Conservation (phyloP, 306 rosid genomes). For the Acacia crassicarpa region DNA sequence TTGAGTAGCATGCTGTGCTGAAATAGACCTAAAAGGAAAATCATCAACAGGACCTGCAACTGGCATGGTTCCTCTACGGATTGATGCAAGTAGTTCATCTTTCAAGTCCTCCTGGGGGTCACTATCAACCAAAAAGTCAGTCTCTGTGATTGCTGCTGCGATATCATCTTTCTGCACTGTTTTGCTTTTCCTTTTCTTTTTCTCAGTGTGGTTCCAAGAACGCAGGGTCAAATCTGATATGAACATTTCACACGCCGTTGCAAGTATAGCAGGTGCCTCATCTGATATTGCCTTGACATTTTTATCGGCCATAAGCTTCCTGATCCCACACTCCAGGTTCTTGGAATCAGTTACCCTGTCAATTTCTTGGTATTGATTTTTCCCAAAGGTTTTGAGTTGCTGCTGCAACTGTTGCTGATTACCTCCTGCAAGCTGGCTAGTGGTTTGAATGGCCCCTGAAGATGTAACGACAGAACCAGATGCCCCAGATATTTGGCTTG, state of each 20-base stretch:
- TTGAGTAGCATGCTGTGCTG: conserved; percentile 49
- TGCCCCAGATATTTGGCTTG: too few relatives aligned
- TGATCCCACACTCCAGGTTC: conserved; percentile 52
- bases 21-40: conserved; percentile 50
- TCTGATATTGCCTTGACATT: conserved; percentile 79
- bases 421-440: too few relatives aligned
- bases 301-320: conserved; percentile 79
- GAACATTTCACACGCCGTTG: conserved; percentile 79
- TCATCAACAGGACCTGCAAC: conserved; percentile 50
- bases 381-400: conserved; percentile 62
- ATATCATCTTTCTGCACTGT: conserved; percentile 74
- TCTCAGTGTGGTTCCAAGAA: conserved; percentile 75
- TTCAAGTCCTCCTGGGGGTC: conserved; percentile 71
- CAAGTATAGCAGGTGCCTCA: conserved; percentile 71
- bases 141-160: conserved; percentile 74
- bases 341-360: conserved; percentile 67
- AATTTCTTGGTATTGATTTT: conserved; percentile 58
- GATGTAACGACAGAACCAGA: too few relatives aligned
- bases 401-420: conserved; percentile 54
- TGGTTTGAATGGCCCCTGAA: too few relatives aligned
- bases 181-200: conserved; percentile 71
- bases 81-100: conserved; percentile 70
- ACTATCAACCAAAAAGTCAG: conserved; percentile 68
- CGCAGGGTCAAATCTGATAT: conserved; percentile 69
- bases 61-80: conserved; percentile 61